Base-by-base conservation (phyloP, 441 rosid species). In the Pelargonium citronellum region DNA sequence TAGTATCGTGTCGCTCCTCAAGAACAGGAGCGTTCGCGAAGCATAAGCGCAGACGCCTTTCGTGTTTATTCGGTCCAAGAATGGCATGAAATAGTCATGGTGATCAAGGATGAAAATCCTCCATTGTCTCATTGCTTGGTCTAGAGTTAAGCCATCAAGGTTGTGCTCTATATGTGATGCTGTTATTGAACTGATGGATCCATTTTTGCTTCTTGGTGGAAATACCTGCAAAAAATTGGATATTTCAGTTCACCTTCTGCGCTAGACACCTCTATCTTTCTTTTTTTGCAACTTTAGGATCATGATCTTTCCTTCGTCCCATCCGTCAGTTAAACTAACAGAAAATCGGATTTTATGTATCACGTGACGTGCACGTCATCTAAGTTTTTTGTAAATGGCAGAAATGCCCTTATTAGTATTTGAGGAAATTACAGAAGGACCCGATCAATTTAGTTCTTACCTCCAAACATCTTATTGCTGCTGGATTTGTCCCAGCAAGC, bases 401-500 rank as follows among this genome's bases (percentile, higher is more conserved):
- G n/a, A n/a, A n/a, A n/a, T n/a, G n/a, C n/a, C n/a, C n/a, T n/a
- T n/a, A n/a, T n/a, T n/a, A n/a, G n/a, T n/a, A n/a, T n/a, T n/a
- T n/a, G n/a, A n/a, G n/a, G n/a, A n/a, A n/a, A n/a, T n/a, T n/a
- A n/a, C n/a, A n/a, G n/a, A n/a, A n/a, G n/a, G n/a, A n/a, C n/a
- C n/a, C n/a, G n/a, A n/a, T n/a, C n/a, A n/a, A n/a, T n/a, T n/a
- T n/a, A n/a, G n/a, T n/a, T n/a, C n/a, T n/a, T n/a, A n/a, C 24
- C 94, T 81, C 74, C 74, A 89, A 77, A 71, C 74, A 12, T 46
- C 65, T 76, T 74, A 89, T 82, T 70, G 84, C 69, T 51, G 81
- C 62, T 61, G 91, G 91, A 79, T 89, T 87, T 22, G 71, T 74
- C 75, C 94, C 94, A 17, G 94, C 94, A 61, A 87, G 83, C 90